phyloP scores from a whole-genome alignment of 1,284 basidiomycete species.

The Cryptococcus sp. region DNA sequence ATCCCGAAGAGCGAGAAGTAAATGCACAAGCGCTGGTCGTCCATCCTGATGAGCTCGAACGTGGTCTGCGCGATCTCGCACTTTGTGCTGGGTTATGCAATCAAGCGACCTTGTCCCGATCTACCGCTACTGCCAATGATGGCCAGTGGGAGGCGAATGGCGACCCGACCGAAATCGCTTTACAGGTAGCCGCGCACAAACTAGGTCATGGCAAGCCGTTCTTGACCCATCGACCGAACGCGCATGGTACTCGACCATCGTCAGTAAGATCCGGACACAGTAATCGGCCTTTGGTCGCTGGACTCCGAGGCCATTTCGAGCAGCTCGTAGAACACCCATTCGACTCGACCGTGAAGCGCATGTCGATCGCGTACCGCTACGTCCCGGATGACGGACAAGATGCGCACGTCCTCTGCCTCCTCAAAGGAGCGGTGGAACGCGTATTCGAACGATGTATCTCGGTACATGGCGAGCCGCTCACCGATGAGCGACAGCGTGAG shows the following conservation, averaged over 20 bases:
- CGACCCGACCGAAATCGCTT: slow-evolving; percentile 67
- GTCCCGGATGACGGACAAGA: slow-evolving; percentile 27
- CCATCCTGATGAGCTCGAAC: slow-evolving; percentile 41
- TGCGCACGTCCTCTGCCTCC: slow-evolving; percentile 47
- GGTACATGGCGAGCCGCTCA: slow-evolving; percentile 42
- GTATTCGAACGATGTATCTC: slow-evolving; percentile 59
- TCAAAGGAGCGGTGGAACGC: slow-evolving; percentile 68
- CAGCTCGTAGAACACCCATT: slow-evolving; percentile 61
- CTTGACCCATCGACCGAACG: slow-evolving; percentile 41
- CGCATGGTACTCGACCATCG: slow-evolving; percentile 3
- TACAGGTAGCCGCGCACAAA: slow-evolving; percentile 66
- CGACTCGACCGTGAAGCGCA: slow-evolving; percentile 65
- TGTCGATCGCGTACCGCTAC: slow-evolving; percentile 59
- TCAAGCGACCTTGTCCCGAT: slow-evolving; percentile 54
- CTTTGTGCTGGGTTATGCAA: slow-evolving; percentile 57
- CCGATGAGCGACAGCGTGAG: slow-evolving; percentile 44
- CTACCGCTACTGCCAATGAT: slow-evolving; percentile 43
- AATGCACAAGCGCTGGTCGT: slow-evolving; percentile 34
- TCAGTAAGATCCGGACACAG: slow-evolving; percentile 31
- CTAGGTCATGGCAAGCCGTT: slow-evolving; percentile 53
- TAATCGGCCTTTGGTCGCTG: slow-evolving; percentile 22
- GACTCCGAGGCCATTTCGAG: slow-evolving; percentile 45
- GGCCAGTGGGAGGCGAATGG: slow-evolving; percentile 67
- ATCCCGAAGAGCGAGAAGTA: slow-evolving; percentile 34
- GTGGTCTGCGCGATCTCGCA: slow-evolving; percentile 49